These are phyloP conservation scores for Aspergillus indologenus DNA, from an alignment of 495 filamentous ascomycete species.

Conservation along the genomic window DNA sequence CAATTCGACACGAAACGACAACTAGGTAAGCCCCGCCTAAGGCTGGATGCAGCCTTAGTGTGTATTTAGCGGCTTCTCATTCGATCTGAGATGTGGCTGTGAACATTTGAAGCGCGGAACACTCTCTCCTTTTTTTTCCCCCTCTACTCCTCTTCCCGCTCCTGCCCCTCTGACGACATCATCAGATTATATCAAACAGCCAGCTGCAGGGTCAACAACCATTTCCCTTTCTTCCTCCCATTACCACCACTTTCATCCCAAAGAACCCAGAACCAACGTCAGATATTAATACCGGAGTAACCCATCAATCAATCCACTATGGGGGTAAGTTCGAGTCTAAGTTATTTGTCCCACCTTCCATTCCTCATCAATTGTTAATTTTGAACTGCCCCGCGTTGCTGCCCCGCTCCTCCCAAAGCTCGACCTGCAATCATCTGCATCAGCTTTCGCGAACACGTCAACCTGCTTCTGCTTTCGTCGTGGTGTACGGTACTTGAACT, in stretches of 20 bases:
- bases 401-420: slow-evolving; percentile 16
- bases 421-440: neutral
- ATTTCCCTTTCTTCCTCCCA: neutral
- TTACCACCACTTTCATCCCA: slow-evolving; percentile 1
- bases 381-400: slow-evolving; percentile 8
- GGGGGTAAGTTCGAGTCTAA: slow-evolving; percentile 32
- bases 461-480: neutral
- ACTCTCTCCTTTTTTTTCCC: neutral
- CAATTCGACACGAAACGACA: neutral
- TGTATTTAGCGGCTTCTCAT: neutral
- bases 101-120: neutral
- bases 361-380: neutral
- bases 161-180: neutral
- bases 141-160: slow-evolving; percentile 10
- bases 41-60: neutral
- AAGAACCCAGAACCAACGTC: neutral
- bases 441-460: neutral
- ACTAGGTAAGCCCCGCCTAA: neutral
- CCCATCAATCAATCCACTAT: slow-evolving; percentile 15
- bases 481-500: neutral
- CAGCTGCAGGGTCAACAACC: neutral
- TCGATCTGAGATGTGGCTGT: neutral
- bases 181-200: neutral
- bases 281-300: neutral
- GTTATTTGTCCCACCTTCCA: neutral